Conservation (phyloP, 148 eudicot genomes). For the Cornus kousa region DNA sequence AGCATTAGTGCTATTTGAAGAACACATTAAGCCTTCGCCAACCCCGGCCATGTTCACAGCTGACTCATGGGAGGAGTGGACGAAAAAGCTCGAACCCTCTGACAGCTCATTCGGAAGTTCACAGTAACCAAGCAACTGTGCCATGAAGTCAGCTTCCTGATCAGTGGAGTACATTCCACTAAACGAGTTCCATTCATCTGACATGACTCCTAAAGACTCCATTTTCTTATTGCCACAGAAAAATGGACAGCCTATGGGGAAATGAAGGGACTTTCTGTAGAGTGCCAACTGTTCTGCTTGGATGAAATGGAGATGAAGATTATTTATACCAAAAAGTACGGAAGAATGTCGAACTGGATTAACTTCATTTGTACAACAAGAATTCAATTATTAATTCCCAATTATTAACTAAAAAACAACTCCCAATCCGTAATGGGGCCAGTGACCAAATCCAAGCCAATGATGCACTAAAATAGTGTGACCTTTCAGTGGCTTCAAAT, state of each 20-base stretch:
- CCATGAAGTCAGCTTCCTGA: slow-evolving; percentile 60
- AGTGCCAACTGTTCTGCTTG: slow-evolving; percentile 18
- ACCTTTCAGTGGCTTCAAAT: slow-evolving; percentile 14
- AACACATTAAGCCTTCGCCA: slow-evolving; percentile 15
- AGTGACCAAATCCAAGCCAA: slow-evolving; percentile 17
- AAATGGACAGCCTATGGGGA: not conserved
- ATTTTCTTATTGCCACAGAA: slow-evolving; percentile 10
- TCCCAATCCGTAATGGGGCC: slow-evolving; percentile 8
- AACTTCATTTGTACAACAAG: slow-evolving; percentile 26
- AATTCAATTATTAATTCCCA: slow-evolving; percentile 11
- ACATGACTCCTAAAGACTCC: slow-evolving; percentile 33
- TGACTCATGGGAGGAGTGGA: slow-evolving; percentile 20
- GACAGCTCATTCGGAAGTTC: slow-evolving; percentile 29
- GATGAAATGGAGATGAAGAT: slow-evolving; percentile 6
- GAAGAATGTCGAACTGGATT: slow-evolving; percentile 16
- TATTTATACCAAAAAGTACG: slow-evolving; percentile 23
- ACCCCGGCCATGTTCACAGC: slow-evolving; percentile 6
- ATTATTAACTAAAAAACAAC: slow-evolving; percentile 19
- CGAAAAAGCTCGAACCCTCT: slow-evolving; percentile 15
- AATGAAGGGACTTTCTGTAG: not conserved
- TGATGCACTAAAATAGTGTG: slow-evolving; percentile 15
- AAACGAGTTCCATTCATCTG: slow-evolving; percentile 55
- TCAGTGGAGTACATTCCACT: slow-evolving; percentile 40
- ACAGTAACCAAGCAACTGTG: slow-evolving; percentile 46
- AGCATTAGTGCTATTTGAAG: slow-evolving; percentile 17